Base-by-base conservation (phyloP, 108 stramenopile genomes). In the Phaeodactylum tricornutum region DNA sequence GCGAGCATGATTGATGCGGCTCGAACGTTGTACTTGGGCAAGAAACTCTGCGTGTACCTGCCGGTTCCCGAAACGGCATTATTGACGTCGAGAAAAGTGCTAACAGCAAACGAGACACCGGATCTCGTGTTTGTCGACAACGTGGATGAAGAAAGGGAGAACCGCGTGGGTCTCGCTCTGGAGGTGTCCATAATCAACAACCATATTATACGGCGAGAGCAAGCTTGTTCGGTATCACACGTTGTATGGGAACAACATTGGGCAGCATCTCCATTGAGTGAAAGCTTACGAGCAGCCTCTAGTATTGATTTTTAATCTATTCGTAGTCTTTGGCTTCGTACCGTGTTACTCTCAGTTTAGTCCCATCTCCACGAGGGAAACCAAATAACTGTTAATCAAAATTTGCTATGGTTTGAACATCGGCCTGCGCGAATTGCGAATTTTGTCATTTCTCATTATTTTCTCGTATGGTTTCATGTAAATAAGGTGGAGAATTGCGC, bases 181-280 rank as follows among this genome's bases (percentile, higher is more conserved):
- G 26, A 46, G 28, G 42, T 80, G 3, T 46, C 58, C 44, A 45
- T 68, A 11, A 35, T n/a, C 2, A 73, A 63, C 38, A 47, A 45
- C 1, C 47, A 34, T 33, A 55, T 75, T 45, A 57, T 64, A 9
- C 53, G 66, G 21, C 43, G 57, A 3, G 20, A 72, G 9, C 60
- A 65, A 19, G 75, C 82, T 23, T 84, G 77, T 51, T 77, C 75
- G 8, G 34, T 79, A 27, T 79, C 73, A 12, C 76, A 80, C 50
- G 66, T 80, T 20, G 43, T 80, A n/a, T 84, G 73, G 75, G 74
- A 77, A 66, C 59, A 73, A 46, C 39, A 41, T n/a, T n/a, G n/a
- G n/a, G n/a, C n/a, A n/a, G n/a, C n/a, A n/a, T n/a, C n/a, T n/a
- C n/a, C n/a, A n/a, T n/a, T n/a, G n/a, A n/a, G n/a, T n/a, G n/a